Evolutionary conservation across 2,329 filamentous ascomycete species (phyloP).

Genomic region (Xylariaceae sp.): DNA sequence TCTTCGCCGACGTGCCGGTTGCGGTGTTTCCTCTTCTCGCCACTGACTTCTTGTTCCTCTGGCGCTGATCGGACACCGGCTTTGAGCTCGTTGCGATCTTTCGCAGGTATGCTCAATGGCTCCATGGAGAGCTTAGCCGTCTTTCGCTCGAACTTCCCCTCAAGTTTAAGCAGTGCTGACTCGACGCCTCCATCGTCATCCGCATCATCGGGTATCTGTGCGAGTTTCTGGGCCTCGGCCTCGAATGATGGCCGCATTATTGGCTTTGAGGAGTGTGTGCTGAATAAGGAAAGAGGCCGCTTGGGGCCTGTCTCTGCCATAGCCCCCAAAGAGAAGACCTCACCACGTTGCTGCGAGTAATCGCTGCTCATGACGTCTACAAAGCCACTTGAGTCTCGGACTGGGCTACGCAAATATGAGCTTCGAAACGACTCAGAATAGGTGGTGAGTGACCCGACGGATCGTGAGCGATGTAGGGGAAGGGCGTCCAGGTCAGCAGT

Average conservation of each 20-base stretch:
- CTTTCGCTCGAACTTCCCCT: slow-evolving; percentile 73
- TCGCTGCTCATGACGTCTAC: slow-evolving; percentile 42
- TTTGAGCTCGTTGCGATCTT: slow-evolving; percentile 16
- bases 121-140: slow-evolving; percentile 37
- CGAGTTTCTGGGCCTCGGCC: slow-evolving; percentile 79
- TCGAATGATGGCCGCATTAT: slow-evolving; percentile 76
- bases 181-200: slow-evolving; percentile 84
- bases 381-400: slow-evolving; percentile 35
- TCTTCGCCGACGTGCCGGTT: slow-evolving; percentile 42
- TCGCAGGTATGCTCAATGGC: slow-evolving; percentile 20
- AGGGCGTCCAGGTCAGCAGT: slow-evolving; percentile 55
- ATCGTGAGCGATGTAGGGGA: slow-evolving; percentile 49
- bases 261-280: slow-evolving; percentile 59
- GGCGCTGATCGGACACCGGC: slow-evolving; percentile 12
- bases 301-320: slow-evolving; percentile 48
- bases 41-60: slow-evolving; percentile 22
- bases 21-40: slow-evolving; percentile 43
- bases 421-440: slow-evolving; percentile 58
- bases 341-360: slow-evolving; percentile 35
- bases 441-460: slow-evolving; percentile 55
- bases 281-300: slow-evolving; percentile 50
- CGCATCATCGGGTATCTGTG: slow-evolving; percentile 78
- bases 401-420: slow-evolving; percentile 46
- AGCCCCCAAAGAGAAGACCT: slow-evolving; percentile 55
- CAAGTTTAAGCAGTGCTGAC: slow-evolving; percentile 85